Evolutionary conservation across 2,329 filamentous ascomycete genomes (phyloP), one percentile per base, ranked within the genome.

Genomic region (Stemphylium beticola): DNA sequence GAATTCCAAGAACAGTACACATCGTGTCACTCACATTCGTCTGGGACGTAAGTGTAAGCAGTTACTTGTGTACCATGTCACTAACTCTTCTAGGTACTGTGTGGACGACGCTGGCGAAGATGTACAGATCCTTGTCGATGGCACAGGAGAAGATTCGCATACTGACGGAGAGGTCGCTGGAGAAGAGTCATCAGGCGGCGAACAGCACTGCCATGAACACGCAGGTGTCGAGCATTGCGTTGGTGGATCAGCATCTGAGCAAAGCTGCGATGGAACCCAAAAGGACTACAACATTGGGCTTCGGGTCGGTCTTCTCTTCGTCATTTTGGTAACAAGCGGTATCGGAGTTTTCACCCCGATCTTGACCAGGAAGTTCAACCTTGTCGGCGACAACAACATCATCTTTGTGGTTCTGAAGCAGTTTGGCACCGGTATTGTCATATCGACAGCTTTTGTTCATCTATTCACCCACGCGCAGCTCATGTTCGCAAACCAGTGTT

Each of bases 361-460:
- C 39, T 64, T 91, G 17, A 76, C 90, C 18, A 79, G 82, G 3
- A 82, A 81, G 11, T 80, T 87, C 49, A 81, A 87, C 42, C 81
- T 83, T 4, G 73, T 79, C 29, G 82, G 79, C 1, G 65, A 78
- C 32, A 77, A 77, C 26, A 73, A 74, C 22, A 71, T 83, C 5
- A 64, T 84, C 10, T 86, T 91, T 64, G 83, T 85, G 4, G 69
- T 88, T 4, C 77, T 92, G 52, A 90, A 91, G 74, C 89, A 81
- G 49, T 90, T 91, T 61, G 88, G 88, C 3, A 90, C 88, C 0
- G 88, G 88, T 11, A 84, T 91, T 60, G 86, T 91, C 71, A 83
- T 91, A 36, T 85, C 88, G 0, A 91, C 88, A 0, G 88, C 87
- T 0, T 88, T 91, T 60, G 78, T 91, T 14, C 59, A 90, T 86